Evolutionary conservation across 1,139 yeast genomes (phyloP), one percentile per base, ranked within the genome.

Genomic region (Saccharomyces hybrid): DNA sequence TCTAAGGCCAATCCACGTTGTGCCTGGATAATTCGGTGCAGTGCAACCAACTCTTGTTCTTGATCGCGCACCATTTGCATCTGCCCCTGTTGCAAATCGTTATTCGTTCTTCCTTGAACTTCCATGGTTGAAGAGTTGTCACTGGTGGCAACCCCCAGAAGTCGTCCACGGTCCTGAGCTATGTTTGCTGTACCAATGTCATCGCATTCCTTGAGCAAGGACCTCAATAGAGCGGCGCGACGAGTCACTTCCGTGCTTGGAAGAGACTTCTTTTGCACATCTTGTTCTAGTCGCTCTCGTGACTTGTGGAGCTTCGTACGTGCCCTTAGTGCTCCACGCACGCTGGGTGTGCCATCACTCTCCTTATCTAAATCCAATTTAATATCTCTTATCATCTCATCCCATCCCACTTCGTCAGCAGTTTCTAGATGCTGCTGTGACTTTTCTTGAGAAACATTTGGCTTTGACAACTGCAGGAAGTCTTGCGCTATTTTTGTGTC

Each of bases 1-100:
- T 85, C 83, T 52, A 82, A 72, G 0, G 96, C 96, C 14, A 90
- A 76, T 61, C 82, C 81, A 61, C 80, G 79, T 64, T 90, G 97
- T 38, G 85, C 76, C 7, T 78, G 76, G 2, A 90, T 79, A 0
- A 85, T 76, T 27, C 73, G 70, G 11, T 85, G 76, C 51, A 90
- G 71, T 48, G 76, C 76, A 48, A 79, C 83, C 9, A 90, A 65
- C 53, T 84, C 84, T 54, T 78, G 74, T 61, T 90, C 96, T 64
- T 90, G 97, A 4, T 73, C 66, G 48, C 73, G 61, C 67, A 88
- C 82, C 14, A 78, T 76, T 49, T 78, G 76, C 54, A 80, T 73
- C 65, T 90, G 96, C 46, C 77, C 73, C 59, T 83, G 85, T 26
- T 87, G 66, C 46, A 89, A 73, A 55, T 83, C 85, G 48, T 75